Evolutionary conservation across 352 stramenopile genomes (phyloP).

Genomic region (Phytopythium litorale): DNA sequence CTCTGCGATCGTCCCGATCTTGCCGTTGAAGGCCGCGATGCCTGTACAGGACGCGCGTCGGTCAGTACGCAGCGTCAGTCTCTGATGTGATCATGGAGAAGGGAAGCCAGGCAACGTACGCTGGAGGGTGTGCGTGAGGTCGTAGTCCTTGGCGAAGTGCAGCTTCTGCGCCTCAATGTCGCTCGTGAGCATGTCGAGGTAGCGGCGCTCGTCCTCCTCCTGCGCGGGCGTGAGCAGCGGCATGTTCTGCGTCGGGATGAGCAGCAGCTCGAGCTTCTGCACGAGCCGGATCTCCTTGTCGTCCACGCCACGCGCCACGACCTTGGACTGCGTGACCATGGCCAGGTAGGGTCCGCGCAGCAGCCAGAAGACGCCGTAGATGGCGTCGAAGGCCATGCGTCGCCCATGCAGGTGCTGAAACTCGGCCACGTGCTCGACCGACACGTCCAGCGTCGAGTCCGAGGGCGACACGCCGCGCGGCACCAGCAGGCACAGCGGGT

Average conservation of each 20-base stretch:
- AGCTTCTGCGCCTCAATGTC: slow-evolving; percentile 57
- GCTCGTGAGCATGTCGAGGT: slow-evolving; percentile 55
- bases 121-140: slow-evolving; percentile 78
- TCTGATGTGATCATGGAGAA: not conserved
- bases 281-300: slow-evolving; percentile 54
- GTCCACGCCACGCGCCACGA: slow-evolving; percentile 42
- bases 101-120: slow-evolving; percentile 25
- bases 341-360: slow-evolving; percentile 66
- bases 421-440: slow-evolving; percentile 56
- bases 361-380: slow-evolving; percentile 77
- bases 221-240: slow-evolving; percentile 41
- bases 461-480: slow-evolving; percentile 21
- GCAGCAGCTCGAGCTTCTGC: slow-evolving; percentile 56
- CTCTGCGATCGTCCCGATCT: slow-evolving; percentile 48
- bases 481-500: slow-evolving; percentile 49
- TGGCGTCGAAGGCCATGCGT: slow-evolving; percentile 70
- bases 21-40: slow-evolving; percentile 47
- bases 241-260: slow-evolving; percentile 61
- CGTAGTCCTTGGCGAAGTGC: slow-evolving; percentile 73
- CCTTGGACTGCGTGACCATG: slow-evolving; percentile 65
- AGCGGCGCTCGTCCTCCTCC: slow-evolving; percentile 55
- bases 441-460: slow-evolving; percentile 37
- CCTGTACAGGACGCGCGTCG: slow-evolving; percentile 19
- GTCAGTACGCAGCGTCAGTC: not conserved
- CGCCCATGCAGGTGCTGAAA: slow-evolving; percentile 67